A percentile compares a stretch with the other conserved stretches of the same genome.
These are phyloP conservation scores for Stephanodiscus triporus DNA, from an alignment of 108 stramenopile species.

Conservation along the genomic window DNA sequence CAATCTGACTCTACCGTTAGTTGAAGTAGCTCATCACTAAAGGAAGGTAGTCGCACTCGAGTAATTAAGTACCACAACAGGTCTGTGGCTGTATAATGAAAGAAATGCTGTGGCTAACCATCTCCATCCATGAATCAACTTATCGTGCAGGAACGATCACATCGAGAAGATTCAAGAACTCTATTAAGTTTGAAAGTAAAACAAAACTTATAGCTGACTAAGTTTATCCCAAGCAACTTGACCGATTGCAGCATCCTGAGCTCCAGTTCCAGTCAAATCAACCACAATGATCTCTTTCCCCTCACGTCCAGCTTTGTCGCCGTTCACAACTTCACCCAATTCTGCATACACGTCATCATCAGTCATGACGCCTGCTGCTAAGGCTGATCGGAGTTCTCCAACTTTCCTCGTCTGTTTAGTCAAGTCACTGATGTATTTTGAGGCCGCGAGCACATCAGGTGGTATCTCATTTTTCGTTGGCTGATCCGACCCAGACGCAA, in stretches of 20 bases:
- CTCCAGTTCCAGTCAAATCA: slow-evolving; percentile 95
- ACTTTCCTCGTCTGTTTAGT: slow-evolving; percentile 91
- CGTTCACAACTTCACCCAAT: slow-evolving; percentile 93
- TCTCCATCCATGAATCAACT: too few species aligned
- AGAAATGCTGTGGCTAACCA: too few species aligned
- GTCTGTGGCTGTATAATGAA: too few species aligned
- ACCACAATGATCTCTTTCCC: slow-evolving; percentile 95
- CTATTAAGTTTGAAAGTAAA: not conserved
- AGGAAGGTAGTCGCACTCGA: too few species aligned
- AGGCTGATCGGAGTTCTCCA: slow-evolving; percentile 86
- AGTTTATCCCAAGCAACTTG: slow-evolving; percentile 89
- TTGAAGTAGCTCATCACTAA: too few species aligned
- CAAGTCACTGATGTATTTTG: slow-evolving; percentile 87
- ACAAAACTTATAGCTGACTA: slow-evolving; percentile 28
- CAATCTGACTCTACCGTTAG: too few species aligned
- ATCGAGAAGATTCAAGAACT: too few species aligned
- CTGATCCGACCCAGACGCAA: slow-evolving; percentile 93
- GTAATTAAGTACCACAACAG: too few species aligned
- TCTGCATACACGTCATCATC: slow-evolving; percentile 92
- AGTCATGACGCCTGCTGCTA: slow-evolving; percentile 88
- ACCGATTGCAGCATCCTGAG: slow-evolving; percentile 92
- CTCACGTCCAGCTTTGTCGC: slow-evolving; percentile 85
- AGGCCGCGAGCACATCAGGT: slow-evolving; percentile 72
- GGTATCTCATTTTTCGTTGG: slow-evolving; percentile 96
- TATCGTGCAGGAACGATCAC: too few species aligned